phyloP scores from a whole-genome alignment of 495 filamentous ascomycete genomes.

The Hypomontagnella submonticulosa region DNA sequence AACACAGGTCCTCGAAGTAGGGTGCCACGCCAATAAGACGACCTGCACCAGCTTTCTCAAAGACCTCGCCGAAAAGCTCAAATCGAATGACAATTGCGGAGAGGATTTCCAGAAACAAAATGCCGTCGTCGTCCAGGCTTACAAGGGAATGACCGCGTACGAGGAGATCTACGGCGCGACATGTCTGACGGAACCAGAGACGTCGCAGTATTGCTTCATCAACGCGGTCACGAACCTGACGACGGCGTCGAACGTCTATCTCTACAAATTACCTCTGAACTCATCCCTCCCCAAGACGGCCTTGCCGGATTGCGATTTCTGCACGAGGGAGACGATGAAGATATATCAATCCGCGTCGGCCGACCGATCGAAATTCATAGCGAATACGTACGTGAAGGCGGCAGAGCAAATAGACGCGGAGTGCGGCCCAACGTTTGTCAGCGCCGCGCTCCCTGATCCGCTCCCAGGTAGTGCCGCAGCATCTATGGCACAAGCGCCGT shows the following conservation, averaged over 20 bases:
- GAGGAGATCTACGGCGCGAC: slow-evolving; percentile 79
- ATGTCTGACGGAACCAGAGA: slow-evolving; percentile 71
- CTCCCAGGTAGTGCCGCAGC: slow-evolving; percentile 25
- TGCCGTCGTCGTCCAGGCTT: slow-evolving; percentile 76
- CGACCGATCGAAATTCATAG: slow-evolving; percentile 68
- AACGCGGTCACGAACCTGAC: slow-evolving; percentile 81
- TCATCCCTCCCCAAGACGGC: slow-evolving; percentile 69
- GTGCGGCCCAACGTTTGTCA: slow-evolving; percentile 73
- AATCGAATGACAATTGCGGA: slow-evolving; percentile 69
- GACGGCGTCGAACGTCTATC: slow-evolving; percentile 72
- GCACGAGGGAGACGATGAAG: slow-evolving; percentile 75
- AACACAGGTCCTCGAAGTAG: slow-evolving; percentile 74
- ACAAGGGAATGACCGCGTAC: slow-evolving; percentile 77
- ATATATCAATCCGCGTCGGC: slow-evolving; percentile 70
- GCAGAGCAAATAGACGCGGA: slow-evolving; percentile 71
- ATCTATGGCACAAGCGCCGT: slow-evolving; percentile 34
- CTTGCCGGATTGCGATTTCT: slow-evolving; percentile 74
- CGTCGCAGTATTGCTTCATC: slow-evolving; percentile 77
- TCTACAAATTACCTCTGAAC: slow-evolving; percentile 88
- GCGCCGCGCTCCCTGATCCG: slow-evolving; percentile 64
- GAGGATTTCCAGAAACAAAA: slow-evolving; percentile 73
- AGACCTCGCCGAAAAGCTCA: slow-evolving; percentile 68
- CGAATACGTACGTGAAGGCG: slow-evolving; percentile 68
- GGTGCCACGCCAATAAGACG: slow-evolving; percentile 71
- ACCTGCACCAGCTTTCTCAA: slow-evolving; percentile 70